Evolutionary conservation across 2,329 filamentous ascomycete genomes (phyloP).

Genomic region (Colletotrichum lupini): DNA sequence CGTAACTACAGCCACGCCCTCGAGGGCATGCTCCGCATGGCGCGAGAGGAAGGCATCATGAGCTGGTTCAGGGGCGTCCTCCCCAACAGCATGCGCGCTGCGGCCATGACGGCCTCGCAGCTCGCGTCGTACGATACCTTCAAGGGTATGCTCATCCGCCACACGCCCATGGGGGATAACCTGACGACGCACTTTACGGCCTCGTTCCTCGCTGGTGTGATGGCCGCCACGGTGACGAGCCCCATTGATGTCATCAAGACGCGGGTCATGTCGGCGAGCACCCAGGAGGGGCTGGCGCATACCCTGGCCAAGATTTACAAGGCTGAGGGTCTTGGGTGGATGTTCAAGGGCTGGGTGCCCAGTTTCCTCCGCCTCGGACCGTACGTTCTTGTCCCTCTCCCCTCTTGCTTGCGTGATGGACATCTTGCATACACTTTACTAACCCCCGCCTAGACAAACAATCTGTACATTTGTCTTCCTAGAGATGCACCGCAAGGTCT

Average conservation of each 20-base stretch:
- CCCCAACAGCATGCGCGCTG: conserved; percentile 83
- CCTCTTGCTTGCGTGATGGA: neutral
- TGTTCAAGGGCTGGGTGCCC: conserved; percentile 93
- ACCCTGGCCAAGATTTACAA: conserved; percentile 75
- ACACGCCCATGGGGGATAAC: conserved; percentile 75
- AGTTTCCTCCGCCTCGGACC: conserved; percentile 74
- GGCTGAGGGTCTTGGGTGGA: conserved; percentile 80
- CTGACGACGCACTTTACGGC: conserved; percentile 83
- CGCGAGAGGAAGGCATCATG: conserved; percentile 80
- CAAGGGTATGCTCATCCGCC: conserved; percentile 75
- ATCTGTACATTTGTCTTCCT: conserved; percentile 89
- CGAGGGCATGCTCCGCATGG: conserved; percentile 88
- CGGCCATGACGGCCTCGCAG: conserved; percentile 89
- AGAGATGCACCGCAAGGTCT: conserved; percentile 86
- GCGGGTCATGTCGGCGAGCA: conserved; percentile 78
- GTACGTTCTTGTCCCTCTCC: conserved; percentile 52
- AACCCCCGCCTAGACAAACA: conserved; percentile 69
- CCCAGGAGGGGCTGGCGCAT: conserved; percentile 63
- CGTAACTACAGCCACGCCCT: conserved; percentile 92
- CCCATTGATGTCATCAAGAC: conserved; percentile 94
- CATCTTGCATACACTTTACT: neutral
- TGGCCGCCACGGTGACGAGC: conserved; percentile 85
- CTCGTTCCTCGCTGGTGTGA: conserved; percentile 81
- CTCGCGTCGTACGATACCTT: conserved; percentile 87
- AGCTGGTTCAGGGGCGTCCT: conserved; percentile 87